Base-by-base conservation (phyloP, 2,329 filamentous ascomycete species). In the Lachnellula occidentalis region DNA sequence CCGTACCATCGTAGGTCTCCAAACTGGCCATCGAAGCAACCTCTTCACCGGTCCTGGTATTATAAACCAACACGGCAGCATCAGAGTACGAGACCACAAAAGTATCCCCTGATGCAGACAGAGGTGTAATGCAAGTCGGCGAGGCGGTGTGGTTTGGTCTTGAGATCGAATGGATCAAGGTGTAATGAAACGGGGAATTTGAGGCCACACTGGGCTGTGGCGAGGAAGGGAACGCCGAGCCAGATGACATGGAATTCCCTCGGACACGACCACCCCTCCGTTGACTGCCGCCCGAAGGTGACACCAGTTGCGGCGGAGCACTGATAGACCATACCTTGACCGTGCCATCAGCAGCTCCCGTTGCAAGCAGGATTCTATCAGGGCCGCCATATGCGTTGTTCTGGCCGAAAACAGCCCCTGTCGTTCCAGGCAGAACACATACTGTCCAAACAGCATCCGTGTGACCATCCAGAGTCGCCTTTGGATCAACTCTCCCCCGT, bases 371-470 rank as follows among this genome's bases (percentile, higher is more conserved):
- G 49, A 97, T 88, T 17, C 92, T 83, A 67, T 97, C 94, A 1
- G 90, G 77, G 9, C 85, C 87, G 31, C 92, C 92, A 66, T 89
- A 89, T 43, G 84, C 80, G 66, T 78, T 87, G 57, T 81, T 81
- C 52, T 82, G 83, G 15, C 92, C 91, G 67, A 96, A 95, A 2
- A 96, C 80, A 27, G 86, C 78, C 2, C 87, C 89, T 17, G 90
- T 79, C 0, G 89, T 92, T 3, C 89, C 85, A 3, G 94, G 94
- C 2, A 99, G 80, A 14, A 97, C 90, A 66, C 92, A 96, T 2
- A 99, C 81, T 2, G 91, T 87, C 94, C 94, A 99, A 4, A 99
- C 90, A 4, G 92, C 90, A 75, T 99, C 94, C 0, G 88, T 95
- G 67, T 97, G 94, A 1, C 92, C 92, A 62, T 96, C 90, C 4